Percentiles rank a stretch among this genome's conserved stretches.
Conservation (phyloP, 2,329 filamentous ascomycete species). For the Grosmannia serpens region DNA sequence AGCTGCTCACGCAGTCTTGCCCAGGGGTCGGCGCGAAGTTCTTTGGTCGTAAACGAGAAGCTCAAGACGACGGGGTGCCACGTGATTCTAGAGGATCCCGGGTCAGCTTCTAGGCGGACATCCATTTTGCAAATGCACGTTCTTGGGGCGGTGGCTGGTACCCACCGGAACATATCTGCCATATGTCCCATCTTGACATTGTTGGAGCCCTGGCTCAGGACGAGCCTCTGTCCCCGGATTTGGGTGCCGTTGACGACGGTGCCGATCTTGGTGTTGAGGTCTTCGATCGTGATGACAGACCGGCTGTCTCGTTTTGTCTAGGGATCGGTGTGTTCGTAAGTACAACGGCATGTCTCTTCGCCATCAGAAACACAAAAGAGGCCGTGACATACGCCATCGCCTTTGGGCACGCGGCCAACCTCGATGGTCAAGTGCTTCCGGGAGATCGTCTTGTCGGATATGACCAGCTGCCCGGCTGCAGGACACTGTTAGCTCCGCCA, state of each 20-base stretch:
- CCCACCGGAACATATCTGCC: slow-evolving; percentile 47
- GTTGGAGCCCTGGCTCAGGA: slow-evolving; percentile 46
- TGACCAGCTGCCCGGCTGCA: slow-evolving; percentile 53
- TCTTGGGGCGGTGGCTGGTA: background rate
- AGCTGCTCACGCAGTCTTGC: slow-evolving; percentile 51
- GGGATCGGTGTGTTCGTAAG: background rate
- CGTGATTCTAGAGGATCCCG: slow-evolving; percentile 42
- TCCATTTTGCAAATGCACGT: background rate
- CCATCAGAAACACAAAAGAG: background rate
- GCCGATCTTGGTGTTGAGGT: slow-evolving; percentile 74
- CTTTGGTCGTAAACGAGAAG: slow-evolving; percentile 64
- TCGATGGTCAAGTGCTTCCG: slow-evolving; percentile 75
- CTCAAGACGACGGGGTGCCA: slow-evolving; percentile 77
- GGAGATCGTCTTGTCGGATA: slow-evolving; percentile 75
- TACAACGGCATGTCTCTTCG: too few species aligned
- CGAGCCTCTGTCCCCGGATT: slow-evolving; percentile 50
- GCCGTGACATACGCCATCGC: slow-evolving; percentile 51
- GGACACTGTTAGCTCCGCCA: background rate
- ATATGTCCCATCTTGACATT: slow-evolving; percentile 63
- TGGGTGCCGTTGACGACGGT: slow-evolving; percentile 65
- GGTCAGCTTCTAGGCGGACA: background rate
- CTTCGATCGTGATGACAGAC: slow-evolving; percentile 60
- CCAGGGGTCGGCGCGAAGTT: slow-evolving; percentile 56
- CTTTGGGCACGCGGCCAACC: slow-evolving; percentile 52
- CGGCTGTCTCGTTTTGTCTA: slow-evolving; percentile 54